Percentiles rank a stretch among this genome's conserved stretches.
phyloP scores from a whole-genome alignment of 1,284 basidiomycete species.

The Leccinum solheimii region DNA sequence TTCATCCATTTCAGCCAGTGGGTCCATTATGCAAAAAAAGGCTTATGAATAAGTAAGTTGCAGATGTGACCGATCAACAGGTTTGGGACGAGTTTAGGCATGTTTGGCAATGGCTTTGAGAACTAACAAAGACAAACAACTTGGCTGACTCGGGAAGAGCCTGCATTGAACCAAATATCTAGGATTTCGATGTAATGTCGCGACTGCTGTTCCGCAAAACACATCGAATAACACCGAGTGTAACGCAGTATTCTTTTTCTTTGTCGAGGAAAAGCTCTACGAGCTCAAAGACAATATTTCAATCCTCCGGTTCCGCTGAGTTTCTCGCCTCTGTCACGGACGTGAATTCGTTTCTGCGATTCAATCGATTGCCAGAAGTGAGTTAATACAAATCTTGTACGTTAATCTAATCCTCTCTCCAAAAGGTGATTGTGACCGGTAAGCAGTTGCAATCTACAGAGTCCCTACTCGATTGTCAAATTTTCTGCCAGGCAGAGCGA shows the following conservation, averaged over 20 bases:
- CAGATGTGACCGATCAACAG: neutral
- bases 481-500: slow-evolving; percentile 49
- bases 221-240: neutral
- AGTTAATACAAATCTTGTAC: slow-evolving; percentile 4
- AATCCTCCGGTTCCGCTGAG: slow-evolving; percentile 40
- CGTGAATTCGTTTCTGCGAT: slow-evolving; percentile 41
- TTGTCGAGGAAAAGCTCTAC: slow-evolving; percentile 17
- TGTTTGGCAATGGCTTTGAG: slow-evolving; percentile 24
- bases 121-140: slow-evolving; percentile 27
- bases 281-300: slow-evolving; percentile 32
- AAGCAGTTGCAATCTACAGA: slow-evolving; percentile 9
- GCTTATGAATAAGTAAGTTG: neutral
- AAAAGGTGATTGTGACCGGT: slow-evolving; percentile 57
- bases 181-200: slow-evolving; percentile 15
- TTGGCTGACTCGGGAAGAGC: neutral
- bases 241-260: neutral
- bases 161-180: neutral
- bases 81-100: slow-evolving; percentile 21
- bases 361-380: slow-evolving; percentile 55
- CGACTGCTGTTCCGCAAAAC: neutral
- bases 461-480: neutral
- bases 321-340: slow-evolving; percentile 48
- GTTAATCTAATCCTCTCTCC: slow-evolving; percentile 1
- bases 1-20: slow-evolving; percentile 52
- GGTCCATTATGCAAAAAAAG: slow-evolving; percentile 26